Evolutionary conservation across 2,329 filamentous ascomycete species (phyloP).

Genomic region (Microcera coccophila): DNA sequence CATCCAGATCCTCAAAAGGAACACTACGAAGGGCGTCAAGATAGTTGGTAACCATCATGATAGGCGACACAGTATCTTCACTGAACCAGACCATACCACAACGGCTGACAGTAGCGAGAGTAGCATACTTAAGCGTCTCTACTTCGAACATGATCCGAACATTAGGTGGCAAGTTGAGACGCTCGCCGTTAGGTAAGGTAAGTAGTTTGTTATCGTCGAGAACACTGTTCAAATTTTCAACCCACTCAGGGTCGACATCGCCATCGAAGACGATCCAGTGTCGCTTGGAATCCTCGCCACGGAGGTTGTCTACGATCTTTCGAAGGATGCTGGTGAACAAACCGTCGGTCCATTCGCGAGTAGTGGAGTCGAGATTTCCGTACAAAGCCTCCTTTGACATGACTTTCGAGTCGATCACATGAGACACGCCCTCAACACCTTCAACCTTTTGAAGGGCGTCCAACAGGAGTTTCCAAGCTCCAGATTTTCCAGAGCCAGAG

Average conservation of each 20-base stretch:
- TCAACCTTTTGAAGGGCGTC: slow-evolving; percentile 90
- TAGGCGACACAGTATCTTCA: slow-evolving; percentile 89
- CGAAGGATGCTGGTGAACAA: slow-evolving; percentile 95
- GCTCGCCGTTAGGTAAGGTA: slow-evolving; percentile 95
- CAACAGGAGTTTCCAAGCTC: slow-evolving; percentile 87
- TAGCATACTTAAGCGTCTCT: slow-evolving; percentile 95
- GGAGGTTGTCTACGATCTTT: slow-evolving; percentile 97
- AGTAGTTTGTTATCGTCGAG: slow-evolving; percentile 98
- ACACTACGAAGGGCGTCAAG: slow-evolving; percentile 76
- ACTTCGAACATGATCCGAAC: slow-evolving; percentile 99
- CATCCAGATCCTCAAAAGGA: slow-evolving; percentile 91
- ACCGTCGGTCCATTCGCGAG: slow-evolving; percentile 97
- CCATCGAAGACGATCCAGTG: slow-evolving; percentile 99
- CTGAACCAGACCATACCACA: slow-evolving; percentile 99
- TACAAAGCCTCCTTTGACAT: slow-evolving; percentile 99
- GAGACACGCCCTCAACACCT: slow-evolving; percentile 86
- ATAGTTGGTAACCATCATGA: slow-evolving; percentile 92
- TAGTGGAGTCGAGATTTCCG: slow-evolving; percentile 92
- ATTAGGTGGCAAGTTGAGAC: slow-evolving; percentile 87
- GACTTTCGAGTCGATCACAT: slow-evolving; percentile 98
- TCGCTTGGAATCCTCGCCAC: slow-evolving; percentile 91
- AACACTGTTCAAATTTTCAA: slow-evolving; percentile 99
- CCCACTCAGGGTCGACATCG: slow-evolving; percentile 98
- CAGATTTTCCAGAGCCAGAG: slow-evolving; percentile 95
- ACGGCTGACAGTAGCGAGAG: slow-evolving; percentile 95